Percentiles rank a stretch among this genome's conserved stretches.
phyloP scores from a whole-genome alignment of 2,329 filamentous ascomycete species.

The Calonectria pseudoturangicola region DNA sequence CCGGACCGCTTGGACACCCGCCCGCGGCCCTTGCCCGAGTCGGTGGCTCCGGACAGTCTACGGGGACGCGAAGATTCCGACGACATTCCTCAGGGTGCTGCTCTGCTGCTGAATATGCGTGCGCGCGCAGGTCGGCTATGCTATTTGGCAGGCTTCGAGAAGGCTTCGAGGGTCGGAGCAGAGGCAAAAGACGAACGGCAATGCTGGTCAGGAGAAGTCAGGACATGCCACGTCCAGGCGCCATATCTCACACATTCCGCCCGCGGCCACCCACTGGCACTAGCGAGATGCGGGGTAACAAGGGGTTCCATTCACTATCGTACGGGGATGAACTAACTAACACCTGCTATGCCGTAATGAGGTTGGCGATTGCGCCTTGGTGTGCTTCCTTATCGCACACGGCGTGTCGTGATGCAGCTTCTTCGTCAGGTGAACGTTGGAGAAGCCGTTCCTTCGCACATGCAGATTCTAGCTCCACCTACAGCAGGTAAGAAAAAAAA shows the following conservation, averaged over 20 bases:
- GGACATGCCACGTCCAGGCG: conserved; percentile 31
- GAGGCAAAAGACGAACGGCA: conserved; percentile 14
- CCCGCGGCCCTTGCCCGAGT: conserved; percentile 41
- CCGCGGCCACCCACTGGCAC: conserved; percentile 28
- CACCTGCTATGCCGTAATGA: conserved; percentile 25
- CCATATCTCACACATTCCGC: conserved; percentile 24
- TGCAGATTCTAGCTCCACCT: not conserved
- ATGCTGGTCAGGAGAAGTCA: conserved; percentile 35
- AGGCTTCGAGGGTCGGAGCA: conserved; percentile 23
- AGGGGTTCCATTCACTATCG: conserved; percentile 25
- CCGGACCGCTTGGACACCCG: conserved; percentile 54
- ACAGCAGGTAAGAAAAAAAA: not conserved
- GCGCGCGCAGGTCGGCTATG: conserved; percentile 20
- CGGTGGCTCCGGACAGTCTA: conserved; percentile 42
- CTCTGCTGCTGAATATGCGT: not conserved
- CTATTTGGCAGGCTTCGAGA: conserved; percentile 18
- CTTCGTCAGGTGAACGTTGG: conserved; percentile 19
- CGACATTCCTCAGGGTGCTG: conserved; percentile 42
- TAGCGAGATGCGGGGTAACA: conserved; percentile 42
- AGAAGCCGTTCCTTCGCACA: conserved; percentile 7
- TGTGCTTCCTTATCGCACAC: conserved; percentile 22
- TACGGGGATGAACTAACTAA: conserved; percentile 11
- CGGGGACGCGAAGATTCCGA: conserved; percentile 45
- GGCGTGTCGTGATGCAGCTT: not conserved
- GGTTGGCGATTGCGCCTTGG: conserved; percentile 3